These are phyloP conservation scores for Aphelidium insulamus DNA, from an alignment of 371 early-diverging fungal genomes.

Conservation along the genomic window DNA sequence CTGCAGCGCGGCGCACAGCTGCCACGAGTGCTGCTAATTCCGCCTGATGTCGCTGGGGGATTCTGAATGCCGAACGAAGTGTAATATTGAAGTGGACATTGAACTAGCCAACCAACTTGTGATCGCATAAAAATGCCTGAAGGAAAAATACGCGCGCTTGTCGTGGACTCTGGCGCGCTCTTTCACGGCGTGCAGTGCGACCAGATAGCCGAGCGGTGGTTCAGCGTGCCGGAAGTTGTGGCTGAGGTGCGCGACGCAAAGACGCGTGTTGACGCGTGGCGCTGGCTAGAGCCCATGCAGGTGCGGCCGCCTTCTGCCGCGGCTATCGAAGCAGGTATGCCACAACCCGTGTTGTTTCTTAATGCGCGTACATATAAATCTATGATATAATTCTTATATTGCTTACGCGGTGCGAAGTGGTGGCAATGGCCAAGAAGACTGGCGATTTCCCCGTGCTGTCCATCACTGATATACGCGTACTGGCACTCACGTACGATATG, in stretches of 20 bases:
- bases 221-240: conserved; percentile 71
- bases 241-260: conserved; percentile 58
- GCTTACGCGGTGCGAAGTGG: conserved; percentile 14
- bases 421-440: conserved; percentile 67
- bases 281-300: conserved; percentile 38
- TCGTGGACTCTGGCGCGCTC: conserved; percentile 45
- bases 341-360: neutral
- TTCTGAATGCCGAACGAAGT: too few relatives aligned
- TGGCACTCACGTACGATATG: conserved; percentile 69
- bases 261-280: conserved; percentile 35
- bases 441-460: conserved; percentile 74
- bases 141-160: conserved; percentile 13
- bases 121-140: too few relatives aligned
- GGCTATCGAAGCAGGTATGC: conserved; percentile 41
- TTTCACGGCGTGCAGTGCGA: conserved; percentile 19
- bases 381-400: neutral
- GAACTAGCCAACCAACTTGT: too few relatives aligned
- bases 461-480: conserved; percentile 60
- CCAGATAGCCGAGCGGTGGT: conserved; percentile 41
- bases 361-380: neutral
- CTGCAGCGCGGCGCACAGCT: too few relatives aligned
- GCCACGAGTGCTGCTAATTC: too few relatives aligned
- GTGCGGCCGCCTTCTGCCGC: conserved; percentile 46
- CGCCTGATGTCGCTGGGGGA: too few relatives aligned
- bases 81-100: too few relatives aligned